A percentile compares a stretch with the other conserved stretches of the same genome.
These are phyloP conservation scores for Letharia columbiana DNA, from an alignment of 495 filamentous ascomycete species.

Conservation along the genomic window DNA sequence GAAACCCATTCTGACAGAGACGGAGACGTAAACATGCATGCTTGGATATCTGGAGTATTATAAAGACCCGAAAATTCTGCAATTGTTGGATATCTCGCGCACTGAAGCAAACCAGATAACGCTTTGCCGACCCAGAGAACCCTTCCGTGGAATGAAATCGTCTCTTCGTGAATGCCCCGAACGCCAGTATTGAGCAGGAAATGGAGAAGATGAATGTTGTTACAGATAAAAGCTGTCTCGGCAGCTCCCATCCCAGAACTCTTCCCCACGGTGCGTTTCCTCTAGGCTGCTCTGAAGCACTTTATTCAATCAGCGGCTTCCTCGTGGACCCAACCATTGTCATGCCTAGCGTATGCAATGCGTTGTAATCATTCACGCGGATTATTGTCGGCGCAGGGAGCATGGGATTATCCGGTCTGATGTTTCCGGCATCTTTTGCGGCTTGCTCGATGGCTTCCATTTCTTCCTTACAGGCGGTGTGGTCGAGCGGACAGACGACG, in stretches of 20 bases:
- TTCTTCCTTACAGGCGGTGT: slow-evolving; percentile 92
- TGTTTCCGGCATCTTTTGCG: slow-evolving; percentile 78
- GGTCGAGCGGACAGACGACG: slow-evolving; percentile 90
- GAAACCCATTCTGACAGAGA: not conserved
- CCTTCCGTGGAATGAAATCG: not conserved
- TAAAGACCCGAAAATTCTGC: not conserved
- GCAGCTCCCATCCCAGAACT: not conserved
- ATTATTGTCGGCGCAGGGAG: slow-evolving; percentile 77
- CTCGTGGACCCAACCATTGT: slow-evolving; percentile 78
- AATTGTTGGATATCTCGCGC: slow-evolving; percentile 2
- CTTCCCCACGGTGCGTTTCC: too few relatives aligned
- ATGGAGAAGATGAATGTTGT: slow-evolving; percentile 5
- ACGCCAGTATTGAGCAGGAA: not conserved
- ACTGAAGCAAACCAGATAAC: slow-evolving; percentile 1
- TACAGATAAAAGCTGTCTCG: not conserved
- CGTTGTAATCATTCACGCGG: slow-evolving; percentile 63
- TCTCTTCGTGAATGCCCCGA: slow-evolving; percentile 14
- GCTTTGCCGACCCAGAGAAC: slow-evolving; percentile 1
- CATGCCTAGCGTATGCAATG: slow-evolving; percentile 68
- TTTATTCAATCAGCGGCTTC: slow-evolving; percentile 85
- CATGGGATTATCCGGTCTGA: slow-evolving; percentile 83
- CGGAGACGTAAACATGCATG: not conserved
- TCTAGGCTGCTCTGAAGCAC: not conserved
- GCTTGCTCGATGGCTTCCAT: slow-evolving; percentile 97
- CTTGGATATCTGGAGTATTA: not conserved